Base-by-base conservation (phyloP, 2,329 filamentous ascomycete genomes). In the Davidsoniella neocaledoniae region DNA sequence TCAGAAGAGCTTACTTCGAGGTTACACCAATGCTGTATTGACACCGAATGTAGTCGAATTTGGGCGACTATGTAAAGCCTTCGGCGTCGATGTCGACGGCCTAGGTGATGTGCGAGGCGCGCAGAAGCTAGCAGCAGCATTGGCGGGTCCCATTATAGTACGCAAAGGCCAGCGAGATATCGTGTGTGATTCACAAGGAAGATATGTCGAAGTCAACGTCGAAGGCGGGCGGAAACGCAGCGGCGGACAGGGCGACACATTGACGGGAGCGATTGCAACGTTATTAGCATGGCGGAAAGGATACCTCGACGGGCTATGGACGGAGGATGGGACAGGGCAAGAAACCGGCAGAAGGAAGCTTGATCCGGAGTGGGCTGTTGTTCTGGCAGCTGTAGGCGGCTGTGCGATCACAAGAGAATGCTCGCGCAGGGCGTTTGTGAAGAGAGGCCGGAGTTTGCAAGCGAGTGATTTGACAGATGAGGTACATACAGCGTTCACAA, bases 41-140 rank as follows among this genome's bases (percentile, higher is more conserved):
- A 98, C 91, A 40, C 91, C 91, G 1, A 98, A 98, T 56, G 83
- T 95, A 0, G 86, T 94, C 4, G 91, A 98, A 63, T 96, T 96
- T 61, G 82, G 86, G 63, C 5, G 37, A 10, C 37, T 51, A 16
- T 26, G 36, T 14, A 16, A 9, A n/a, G 73, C 78, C 2, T 71
- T 91, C 52, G 77, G 77, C 2, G 68, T 94, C 49, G 74, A 86
- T 53, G 69, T 74, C 1, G 60, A 59, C 0, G 44, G 61, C 3
- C 68, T 55, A 2, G 57, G 48, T 10, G 59, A 68, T 50, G 69
- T 67, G 3, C 62, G 65, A 2, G 67, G 66, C 46, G 76, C 87
- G 61, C 69, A 81, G 74, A 68, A 63, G 14, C 67, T 98, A 39
- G 79, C 87, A 0, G 74, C 72, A 53, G 82, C 80, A 0, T 75